phyloP scores from a whole-genome alignment of 441 rosid species.

The Hura crepitans region DNA sequence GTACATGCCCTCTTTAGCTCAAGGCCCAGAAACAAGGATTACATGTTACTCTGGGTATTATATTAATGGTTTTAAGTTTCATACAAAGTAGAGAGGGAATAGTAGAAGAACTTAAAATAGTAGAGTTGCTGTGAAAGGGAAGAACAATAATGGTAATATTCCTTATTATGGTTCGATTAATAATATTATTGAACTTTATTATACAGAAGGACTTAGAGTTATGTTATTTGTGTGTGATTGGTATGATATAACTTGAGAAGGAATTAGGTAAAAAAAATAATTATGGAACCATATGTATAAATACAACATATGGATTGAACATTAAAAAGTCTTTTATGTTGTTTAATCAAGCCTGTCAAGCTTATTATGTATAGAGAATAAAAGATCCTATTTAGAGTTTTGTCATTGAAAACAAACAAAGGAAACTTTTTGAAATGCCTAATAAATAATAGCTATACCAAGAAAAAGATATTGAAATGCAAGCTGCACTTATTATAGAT shows the following conservation, averaged over 20 bases:
- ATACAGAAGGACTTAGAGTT: constrained; percentile 1
- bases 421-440: constrained; percentile 2
- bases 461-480: neutral
- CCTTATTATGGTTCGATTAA: constrained; percentile 12
- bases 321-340: constrained; percentile 14
- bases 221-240: constrained; percentile 13
- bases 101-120: constrained; percentile 15
- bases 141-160: neutral
- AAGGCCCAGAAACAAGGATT: neutral
- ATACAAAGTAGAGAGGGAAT: neutral
- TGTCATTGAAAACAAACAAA: neutral
- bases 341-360: constrained; percentile 8
- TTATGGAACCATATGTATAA: constrained; percentile 2
- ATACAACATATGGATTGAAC: neutral
- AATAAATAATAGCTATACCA: neutral
- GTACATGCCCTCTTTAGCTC: neutral
- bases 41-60: neutral
- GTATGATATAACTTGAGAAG: constrained; percentile 6
- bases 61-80: constrained; percentile 10
- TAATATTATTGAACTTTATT: too few relatives aligned
- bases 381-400: neutral
- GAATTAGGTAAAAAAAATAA: constrained; percentile 5
- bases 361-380: neutral
- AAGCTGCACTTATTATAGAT: neutral
- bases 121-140: constrained; percentile 11